Evolutionary conservation across 176 grass and related monocot species (phyloP), one percentile per base, ranked within the genome.

Genomic region (Avena eriantha): DNA sequence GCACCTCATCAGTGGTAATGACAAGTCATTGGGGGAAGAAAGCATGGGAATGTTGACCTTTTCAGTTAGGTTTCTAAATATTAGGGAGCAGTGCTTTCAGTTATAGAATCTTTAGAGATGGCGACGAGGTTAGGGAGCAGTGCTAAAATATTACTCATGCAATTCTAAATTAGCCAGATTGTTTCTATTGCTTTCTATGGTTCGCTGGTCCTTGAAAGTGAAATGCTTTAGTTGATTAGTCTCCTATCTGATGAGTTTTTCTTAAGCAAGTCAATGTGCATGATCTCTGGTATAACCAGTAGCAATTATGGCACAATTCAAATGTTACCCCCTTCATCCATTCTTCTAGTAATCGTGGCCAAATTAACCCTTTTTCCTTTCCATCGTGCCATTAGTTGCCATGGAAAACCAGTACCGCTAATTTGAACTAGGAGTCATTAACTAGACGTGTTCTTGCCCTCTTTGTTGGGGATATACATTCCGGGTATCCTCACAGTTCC

Each of bases 131-230:
- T n/a, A n/a, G n/a, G n/a, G n/a, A n/a, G n/a, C n/a, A n/a, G n/a
- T 4, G 21, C 55, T 83, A 79, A 73, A 83, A 83, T 86, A 86
- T 83, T 65, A n/a, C 34, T 76, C 73, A 33, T 64, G n/a, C 12
- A 53, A 61, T 53, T 70, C 59, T 72, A 31, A 70, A 33, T 73
- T 84, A 22, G 41, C 23, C 34, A 74, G 23, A 85, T 43, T 48
- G 46, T 54, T 47, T 65, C 3, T 19, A 0, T 61, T 63, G 29
- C 24, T 84, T 60, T 76, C 73, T 64, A 11, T 41, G 54, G 16
- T 89, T n/a, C 76, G 73, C 48, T 51, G 54, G 8, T 80, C 31
- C 76, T 84, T 50, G 54, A 64, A 17, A 43, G 31, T 19, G 22
- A 43, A 84, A 18, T 72, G 49, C 14, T 48, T 10, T 34, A 80